phyloP scores from a whole-genome alignment of 2,329 filamentous ascomycete species.

The Xylaria digitata region DNA sequence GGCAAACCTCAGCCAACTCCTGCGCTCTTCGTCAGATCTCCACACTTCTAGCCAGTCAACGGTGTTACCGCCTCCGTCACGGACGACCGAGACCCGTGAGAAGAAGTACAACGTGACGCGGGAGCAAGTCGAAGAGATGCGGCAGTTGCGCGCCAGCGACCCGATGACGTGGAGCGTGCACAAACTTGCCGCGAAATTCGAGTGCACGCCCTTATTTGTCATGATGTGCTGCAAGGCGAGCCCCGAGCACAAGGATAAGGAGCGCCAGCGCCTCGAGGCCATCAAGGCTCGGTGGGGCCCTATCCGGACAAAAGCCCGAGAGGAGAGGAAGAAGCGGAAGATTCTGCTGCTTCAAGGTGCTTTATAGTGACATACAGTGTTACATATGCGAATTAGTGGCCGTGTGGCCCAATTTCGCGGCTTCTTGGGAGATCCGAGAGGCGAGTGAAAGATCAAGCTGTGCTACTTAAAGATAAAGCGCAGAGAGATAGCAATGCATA shows the following conservation, averaged over 20 bases:
- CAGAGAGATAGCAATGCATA: neutral
- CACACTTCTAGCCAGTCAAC: conserved; percentile 1
- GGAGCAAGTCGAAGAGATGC: conserved; percentile 70
- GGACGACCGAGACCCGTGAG: conserved; percentile 28
- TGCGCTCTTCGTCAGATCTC: conserved; percentile 49
- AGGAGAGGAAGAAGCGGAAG: conserved; percentile 66
- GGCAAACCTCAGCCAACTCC: conserved; percentile 60
- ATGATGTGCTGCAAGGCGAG: conserved; percentile 67
- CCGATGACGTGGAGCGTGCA: conserved; percentile 66
- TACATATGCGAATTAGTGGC: neutral
- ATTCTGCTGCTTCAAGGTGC: conserved; percentile 64
- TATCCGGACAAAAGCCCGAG: conserved; percentile 63
- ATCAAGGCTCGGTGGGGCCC: conserved; percentile 69
- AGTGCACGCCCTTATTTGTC: conserved; percentile 67
- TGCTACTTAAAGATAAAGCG: neutral
- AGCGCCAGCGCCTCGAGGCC: conserved; percentile 59
- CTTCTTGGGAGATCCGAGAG: neutral
- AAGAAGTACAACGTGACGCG: conserved; percentile 63
- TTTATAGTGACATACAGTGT: conserved; percentile 52
- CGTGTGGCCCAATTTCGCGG: neutral
- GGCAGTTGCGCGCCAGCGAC: conserved; percentile 63
- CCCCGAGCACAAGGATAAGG: conserved; percentile 59
- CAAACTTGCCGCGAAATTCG: conserved; percentile 64
- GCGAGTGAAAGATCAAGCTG: neutral
- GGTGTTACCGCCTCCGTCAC: conserved; percentile 48